Base-by-base conservation (phyloP, 1,284 basidiomycete species). In the Laetiporus sulphureus region DNA sequence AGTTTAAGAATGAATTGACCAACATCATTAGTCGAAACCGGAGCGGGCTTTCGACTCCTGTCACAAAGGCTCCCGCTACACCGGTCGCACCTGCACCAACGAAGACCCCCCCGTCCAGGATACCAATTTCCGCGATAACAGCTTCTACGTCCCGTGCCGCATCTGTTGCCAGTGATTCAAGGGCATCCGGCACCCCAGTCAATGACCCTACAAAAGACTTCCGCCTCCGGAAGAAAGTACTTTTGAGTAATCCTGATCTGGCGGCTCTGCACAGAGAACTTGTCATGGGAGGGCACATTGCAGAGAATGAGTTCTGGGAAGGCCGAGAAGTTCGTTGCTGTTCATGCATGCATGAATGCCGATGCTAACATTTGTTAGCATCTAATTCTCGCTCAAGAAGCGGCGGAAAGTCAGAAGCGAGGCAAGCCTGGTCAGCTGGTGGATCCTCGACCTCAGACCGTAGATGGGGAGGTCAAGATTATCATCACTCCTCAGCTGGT, bases 221-320 rank as follows among this genome's bases (percentile, higher is more conserved):
- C 56, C 72, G 75, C 38, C 64, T 91, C 25, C 74, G 90, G 45
- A 89, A 88, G 64, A 78, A 79, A 45, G 86, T 97, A 2, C 71
- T 96, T 27, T 59, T 88, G 50, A 76, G 77, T 55, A 80, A 84
- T 49, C 73, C 86, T 1, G 84, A 88, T 40, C 71, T 96, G 39
- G 80, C 82, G 21, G 62, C 74, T 13, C 67, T 97, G 36, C 91
- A 96, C 60, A 77, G 79, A 27, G 89, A 93, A 43, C 75, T 97
- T 44, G 93, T 96, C 27, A 77, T 91, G 58, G 73, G 72, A 7
- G 83, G 82, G 20, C 85, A 91, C 51, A 88, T 96, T 22, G 84
- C 84, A 2, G 93, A 97, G 63, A 74, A 79, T 0, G 93, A 97
- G 55, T 97, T 97, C 58, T 97, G 93, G 93, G 90, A 92, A 48